Conservation (phyloP, 2,329 filamentous ascomycete species). For the Macrophomina tecta region DNA sequence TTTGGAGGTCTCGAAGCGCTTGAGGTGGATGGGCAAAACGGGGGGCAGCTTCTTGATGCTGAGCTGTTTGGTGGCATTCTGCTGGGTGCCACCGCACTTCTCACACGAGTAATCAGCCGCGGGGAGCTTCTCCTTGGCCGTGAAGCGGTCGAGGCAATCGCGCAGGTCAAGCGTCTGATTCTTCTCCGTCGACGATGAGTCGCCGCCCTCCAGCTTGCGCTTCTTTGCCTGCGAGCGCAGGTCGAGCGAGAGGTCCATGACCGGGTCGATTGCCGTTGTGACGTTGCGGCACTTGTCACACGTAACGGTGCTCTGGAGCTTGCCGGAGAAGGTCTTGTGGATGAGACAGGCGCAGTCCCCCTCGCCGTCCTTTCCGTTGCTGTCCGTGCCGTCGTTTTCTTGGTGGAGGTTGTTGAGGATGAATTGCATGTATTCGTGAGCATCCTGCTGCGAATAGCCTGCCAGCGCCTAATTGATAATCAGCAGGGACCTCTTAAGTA, state of each 20-base stretch:
- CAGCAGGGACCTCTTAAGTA: background rate
- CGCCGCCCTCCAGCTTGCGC: constrained; percentile 53
- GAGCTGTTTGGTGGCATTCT: constrained; percentile 83
- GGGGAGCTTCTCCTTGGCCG: constrained; percentile 75
- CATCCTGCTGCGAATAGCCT: constrained; percentile 94
- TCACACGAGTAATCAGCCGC: constrained; percentile 85
- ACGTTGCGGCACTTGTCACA: constrained; percentile 86
- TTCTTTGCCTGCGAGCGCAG: constrained; percentile 78
- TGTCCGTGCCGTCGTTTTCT: constrained; percentile 67
- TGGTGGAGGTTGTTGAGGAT: constrained; percentile 88
- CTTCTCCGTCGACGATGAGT: constrained; percentile 43
- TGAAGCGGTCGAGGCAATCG: constrained; percentile 84
- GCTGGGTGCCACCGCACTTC: constrained; percentile 72
- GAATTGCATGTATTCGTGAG: constrained; percentile 96
- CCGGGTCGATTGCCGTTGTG: constrained; percentile 83
- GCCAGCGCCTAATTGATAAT: constrained; percentile 55
- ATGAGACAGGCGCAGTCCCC: constrained; percentile 81
- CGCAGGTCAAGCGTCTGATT: constrained; percentile 48
- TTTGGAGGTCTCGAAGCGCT: constrained; percentile 81
- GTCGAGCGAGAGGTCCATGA: constrained; percentile 88
- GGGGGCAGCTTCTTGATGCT: constrained; percentile 85
- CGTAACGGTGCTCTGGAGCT: constrained; percentile 86
- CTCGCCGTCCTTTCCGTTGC: constrained; percentile 30
- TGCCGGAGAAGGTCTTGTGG: constrained; percentile 93
- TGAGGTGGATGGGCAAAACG: constrained; percentile 89